Conservation (phyloP, 2,329 filamentous ascomycete genomes). For the Dendryphion nanum region DNA sequence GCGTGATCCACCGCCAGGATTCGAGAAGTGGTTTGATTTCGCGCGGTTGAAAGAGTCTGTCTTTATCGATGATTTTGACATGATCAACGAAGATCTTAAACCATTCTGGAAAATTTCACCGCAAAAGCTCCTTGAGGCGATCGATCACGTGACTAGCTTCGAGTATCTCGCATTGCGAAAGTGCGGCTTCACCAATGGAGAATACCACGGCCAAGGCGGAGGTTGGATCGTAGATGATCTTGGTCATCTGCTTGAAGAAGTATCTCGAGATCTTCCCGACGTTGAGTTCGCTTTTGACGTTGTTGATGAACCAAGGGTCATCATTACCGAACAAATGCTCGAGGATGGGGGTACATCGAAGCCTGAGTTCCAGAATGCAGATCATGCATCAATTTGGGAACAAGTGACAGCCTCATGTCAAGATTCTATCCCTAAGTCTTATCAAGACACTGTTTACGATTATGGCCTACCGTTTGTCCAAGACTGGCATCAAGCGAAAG, state of each 20-base stretch:
- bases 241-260: too few relatives aligned
- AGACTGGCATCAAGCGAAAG: conserved; percentile 3
- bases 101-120: conserved; percentile 59
- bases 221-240: too few relatives aligned
- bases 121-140: too few relatives aligned
- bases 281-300: conserved; percentile 65
- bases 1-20: conserved; percentile 58
- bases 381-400: conserved; percentile 41
- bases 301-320: conserved; percentile 60
- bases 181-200: too few relatives aligned
- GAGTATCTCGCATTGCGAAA: too few relatives aligned
- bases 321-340: conserved; percentile 39
- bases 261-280: too few relatives aligned
- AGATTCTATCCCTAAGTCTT: too few relatives aligned
- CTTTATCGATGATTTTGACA: conserved; percentile 61
- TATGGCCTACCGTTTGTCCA: neutral
- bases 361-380: conserved; percentile 25
- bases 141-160: too few relatives aligned
- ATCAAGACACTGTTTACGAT: too few relatives aligned
- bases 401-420: conserved; percentile 15
- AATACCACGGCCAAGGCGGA: too few relatives aligned
- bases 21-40: conserved; percentile 60
- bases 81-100: conserved; percentile 56
- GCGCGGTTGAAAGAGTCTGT: conserved; percentile 52
- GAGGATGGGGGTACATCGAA: conserved; percentile 22